Conservation (phyloP, 768 basidiomycete genomes). For the Steccherinum ochraceum region DNA sequence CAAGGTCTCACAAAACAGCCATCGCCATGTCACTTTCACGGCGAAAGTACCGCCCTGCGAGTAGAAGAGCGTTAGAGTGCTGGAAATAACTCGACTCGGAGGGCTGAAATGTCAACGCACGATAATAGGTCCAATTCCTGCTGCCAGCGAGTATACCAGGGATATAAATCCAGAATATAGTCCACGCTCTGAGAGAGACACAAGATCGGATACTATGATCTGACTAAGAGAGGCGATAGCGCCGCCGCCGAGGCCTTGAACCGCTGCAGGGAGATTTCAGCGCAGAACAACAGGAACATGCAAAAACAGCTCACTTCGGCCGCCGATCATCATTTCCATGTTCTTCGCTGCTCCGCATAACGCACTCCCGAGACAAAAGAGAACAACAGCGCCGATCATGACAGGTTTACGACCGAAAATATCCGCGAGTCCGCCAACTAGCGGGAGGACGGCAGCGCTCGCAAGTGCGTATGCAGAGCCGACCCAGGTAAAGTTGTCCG, state of each 20-base stretch:
- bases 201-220: constrained; percentile 20
- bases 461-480: constrained; percentile 30
- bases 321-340: constrained; percentile 36
- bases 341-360: constrained; percentile 31
- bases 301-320: constrained; percentile 18
- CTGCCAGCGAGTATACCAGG: constrained; percentile 8
- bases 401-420: constrained; percentile 30
- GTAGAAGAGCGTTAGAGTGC: background rate
- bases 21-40: constrained; percentile 23
- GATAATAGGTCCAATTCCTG: constrained; percentile 9
- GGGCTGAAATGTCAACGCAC: constrained; percentile 6
- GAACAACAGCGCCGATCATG: constrained; percentile 21
- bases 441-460: constrained; percentile 28
- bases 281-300: background rate
- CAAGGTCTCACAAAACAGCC: constrained; percentile 26
- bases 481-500: constrained; percentile 19
- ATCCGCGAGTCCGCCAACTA: constrained; percentile 25
- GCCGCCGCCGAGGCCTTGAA: constrained; percentile 22
- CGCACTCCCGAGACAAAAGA: constrained; percentile 34
- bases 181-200: constrained; percentile 21
- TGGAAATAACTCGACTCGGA: background rate
- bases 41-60: constrained; percentile 20
- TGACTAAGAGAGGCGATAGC: constrained; percentile 15
- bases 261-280: constrained; percentile 2
- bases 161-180: constrained; percentile 10